Evolutionary conservation across 2,329 filamentous ascomycete species (phyloP), one percentile per base, ranked within the genome.

Genomic region (Alternaria metachromatica): DNA sequence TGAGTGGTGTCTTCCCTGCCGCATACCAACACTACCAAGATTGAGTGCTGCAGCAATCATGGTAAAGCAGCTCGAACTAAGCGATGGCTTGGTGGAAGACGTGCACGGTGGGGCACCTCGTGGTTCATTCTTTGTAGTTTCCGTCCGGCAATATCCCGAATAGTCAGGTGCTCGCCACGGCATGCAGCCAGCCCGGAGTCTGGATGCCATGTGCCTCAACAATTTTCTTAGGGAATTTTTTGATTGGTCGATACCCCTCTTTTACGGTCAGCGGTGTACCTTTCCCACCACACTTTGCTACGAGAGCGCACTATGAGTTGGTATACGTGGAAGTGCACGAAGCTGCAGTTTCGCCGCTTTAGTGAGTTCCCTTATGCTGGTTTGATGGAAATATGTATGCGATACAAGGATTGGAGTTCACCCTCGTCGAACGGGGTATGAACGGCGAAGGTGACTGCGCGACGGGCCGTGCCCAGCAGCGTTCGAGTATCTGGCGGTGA

Each of bases 161-260:
- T 62, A 65, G 71, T 78, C 76, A 78, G 75, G 72, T 78, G 75
- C 68, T 74, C 69, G 60, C 65, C 64, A 67, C 65, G 49, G 65
- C 62, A 75, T 78, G 76, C 74, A 69, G 62, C 50, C 62, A 62
- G 44, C 49, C 48, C 37, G 54, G 59, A 72, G 65, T 72, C 69
- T 70, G 70, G 68, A 68, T 68, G 65, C 63, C 69, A 69, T 65
- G 67, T 67, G 64, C 58, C 72, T 70, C 72, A 74, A 74, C 72
- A 72, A 64, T 72, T 69, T 64, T 62, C 60, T 50, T 50, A 64
- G 53, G 46, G 62, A 68, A 62, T 73, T 74, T 72, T 72, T 43
- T 72, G 25, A 73, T 73, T 74, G 72, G 72, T 48, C 30, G 45
- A 43, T 63, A 62, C 72, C 72, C 71, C 72, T 74, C 72, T 69